Evolutionary conservation across 2,329 filamentous ascomycete genomes (phyloP).

Genomic region (Fusarium tuaranense): DNA sequence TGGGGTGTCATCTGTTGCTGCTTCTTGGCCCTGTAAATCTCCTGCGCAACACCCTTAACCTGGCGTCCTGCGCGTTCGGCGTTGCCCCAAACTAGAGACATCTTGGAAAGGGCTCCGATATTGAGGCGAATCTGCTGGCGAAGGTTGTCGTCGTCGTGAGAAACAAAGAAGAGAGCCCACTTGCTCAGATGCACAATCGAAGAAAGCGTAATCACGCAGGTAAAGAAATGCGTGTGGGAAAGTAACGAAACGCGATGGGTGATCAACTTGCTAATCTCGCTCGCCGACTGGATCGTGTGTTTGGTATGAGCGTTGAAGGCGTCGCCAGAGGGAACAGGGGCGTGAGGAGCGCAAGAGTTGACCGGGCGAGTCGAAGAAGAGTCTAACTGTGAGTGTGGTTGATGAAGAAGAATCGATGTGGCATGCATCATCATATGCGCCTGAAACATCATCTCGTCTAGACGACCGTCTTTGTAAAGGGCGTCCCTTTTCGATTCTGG

Average conservation of each 20-base stretch:
- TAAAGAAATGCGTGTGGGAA: conserved; percentile 86
- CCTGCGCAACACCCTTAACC: conserved; percentile 82
- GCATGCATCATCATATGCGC: conserved; percentile 82
- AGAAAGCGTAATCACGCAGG: conserved; percentile 81
- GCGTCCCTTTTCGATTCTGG: conserved; percentile 78
- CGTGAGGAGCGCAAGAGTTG: conserved; percentile 75
- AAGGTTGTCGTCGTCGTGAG: conserved; percentile 72
- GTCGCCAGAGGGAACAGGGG: conserved; percentile 60
- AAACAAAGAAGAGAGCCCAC: conserved; percentile 74
- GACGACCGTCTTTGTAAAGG: conserved; percentile 74
- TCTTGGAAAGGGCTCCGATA: conserved; percentile 77
- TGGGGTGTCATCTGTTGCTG: conserved; percentile 63
- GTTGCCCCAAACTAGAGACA: conserved; percentile 79
- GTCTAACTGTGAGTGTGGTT: conserved; percentile 82
- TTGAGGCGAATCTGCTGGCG: conserved; percentile 84
- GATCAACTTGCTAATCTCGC: conserved; percentile 79
- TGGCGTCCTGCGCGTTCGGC: conserved; percentile 77
- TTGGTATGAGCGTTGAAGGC: conserved; percentile 76
- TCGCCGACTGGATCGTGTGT: conserved; percentile 84
- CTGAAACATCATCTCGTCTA: conserved; percentile 94
- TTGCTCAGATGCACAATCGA: conserved; percentile 86
- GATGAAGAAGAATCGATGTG: conserved; percentile 80
- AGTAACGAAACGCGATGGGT: conserved; percentile 78
- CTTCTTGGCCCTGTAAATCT: conserved; percentile 74
- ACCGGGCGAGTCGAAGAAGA: conserved; percentile 68